Evolutionary conservation across 768 basidiomycete species (phyloP).

Genomic region (Cystofilobasidium macerans): DNA sequence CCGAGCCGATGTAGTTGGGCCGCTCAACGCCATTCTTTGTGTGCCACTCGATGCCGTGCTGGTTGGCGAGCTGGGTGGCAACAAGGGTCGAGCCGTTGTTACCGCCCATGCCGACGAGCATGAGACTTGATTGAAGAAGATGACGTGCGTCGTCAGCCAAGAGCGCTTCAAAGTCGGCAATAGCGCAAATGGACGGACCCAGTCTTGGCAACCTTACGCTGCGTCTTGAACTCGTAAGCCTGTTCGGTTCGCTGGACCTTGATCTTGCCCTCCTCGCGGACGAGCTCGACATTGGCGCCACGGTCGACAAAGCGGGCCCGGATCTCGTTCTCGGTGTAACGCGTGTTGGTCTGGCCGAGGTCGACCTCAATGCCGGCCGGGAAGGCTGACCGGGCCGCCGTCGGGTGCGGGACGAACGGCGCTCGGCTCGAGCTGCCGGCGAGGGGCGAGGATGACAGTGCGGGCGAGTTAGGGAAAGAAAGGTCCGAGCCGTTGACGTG

Average conservation of each 20-base stretch:
- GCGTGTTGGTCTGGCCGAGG: constrained; percentile 69
- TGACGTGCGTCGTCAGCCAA: not conserved
- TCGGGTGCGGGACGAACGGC: constrained; percentile 55
- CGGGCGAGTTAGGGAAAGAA: constrained; percentile 4
- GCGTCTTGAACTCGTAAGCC: constrained; percentile 82
- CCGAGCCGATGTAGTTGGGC: constrained; percentile 72
- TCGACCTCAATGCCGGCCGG: constrained; percentile 45
- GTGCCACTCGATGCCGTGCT: constrained; percentile 84
- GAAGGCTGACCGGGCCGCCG: constrained; percentile 64
- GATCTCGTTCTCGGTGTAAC: constrained; percentile 72
- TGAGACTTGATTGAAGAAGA: constrained; percentile 48
- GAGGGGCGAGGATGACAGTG: not conserved
- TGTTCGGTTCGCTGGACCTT: constrained; percentile 66
- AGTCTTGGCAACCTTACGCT: constrained; percentile 72
- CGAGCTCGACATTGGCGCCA: constrained; percentile 43
- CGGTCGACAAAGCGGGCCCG: constrained; percentile 72
- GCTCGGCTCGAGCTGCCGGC: not conserved
- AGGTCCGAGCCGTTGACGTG: constrained; percentile 24
- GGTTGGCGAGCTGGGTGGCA: constrained; percentile 91
- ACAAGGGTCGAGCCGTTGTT: constrained; percentile 94
- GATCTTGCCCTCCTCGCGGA: constrained; percentile 59
- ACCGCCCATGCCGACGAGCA: constrained; percentile 94
- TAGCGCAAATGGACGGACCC: too few relatives aligned
- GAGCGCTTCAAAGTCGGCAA: too few relatives aligned
- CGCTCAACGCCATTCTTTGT: constrained; percentile 84